Base-by-base conservation (phyloP, 1,139 yeast species). In the Lizanozyma gosingica region DNA sequence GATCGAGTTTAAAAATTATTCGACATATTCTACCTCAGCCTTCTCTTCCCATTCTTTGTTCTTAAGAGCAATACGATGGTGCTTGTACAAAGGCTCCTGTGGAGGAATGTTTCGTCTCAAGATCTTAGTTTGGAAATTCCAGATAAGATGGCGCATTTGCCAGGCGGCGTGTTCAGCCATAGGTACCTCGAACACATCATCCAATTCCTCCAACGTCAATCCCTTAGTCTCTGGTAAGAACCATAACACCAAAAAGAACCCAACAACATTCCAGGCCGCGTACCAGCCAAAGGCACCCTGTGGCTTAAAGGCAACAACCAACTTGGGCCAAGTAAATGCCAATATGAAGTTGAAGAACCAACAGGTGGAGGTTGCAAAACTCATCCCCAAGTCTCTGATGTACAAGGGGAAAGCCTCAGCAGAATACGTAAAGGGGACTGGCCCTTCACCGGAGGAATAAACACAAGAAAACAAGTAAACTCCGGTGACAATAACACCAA, bases 211-310 rank as follows among this genome's bases (percentile, higher is more conserved):
- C 56, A 80, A 68, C 0, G 87, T 79, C 50, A 78, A 67, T 16
- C 78, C 76, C 59, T 80, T 80, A 14, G 88, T 80, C 55, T 81
- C 88, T 2, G 87, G 85, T 40, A 80, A 62, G 61, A 78, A 70
- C 73, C 80, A 76, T 44, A 79, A 62, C 2, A 80, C 86, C 55
- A 80, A 51, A 62, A 80, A 76, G 65, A 79, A 83, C 0, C 92
- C 94, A 41, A 82, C 67, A 41, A 83, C 54, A 56, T 86, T 86
- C 92, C 94, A 83, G 11, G 83, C 95, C 1, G 94, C 95, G 53
- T 85, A 86, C 73, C 80, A 86, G 14, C 92, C 87, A 58, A 87
- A 87, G 2, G 94, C 95, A 57, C 95, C 95, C 46, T 81, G 84
- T 3, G 86, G 73, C 39, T 75, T 77, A 62, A 86, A 79, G 0